Base-by-base conservation (phyloP, 352 stramenopile genomes). In the Globisporangium solare region DNA sequence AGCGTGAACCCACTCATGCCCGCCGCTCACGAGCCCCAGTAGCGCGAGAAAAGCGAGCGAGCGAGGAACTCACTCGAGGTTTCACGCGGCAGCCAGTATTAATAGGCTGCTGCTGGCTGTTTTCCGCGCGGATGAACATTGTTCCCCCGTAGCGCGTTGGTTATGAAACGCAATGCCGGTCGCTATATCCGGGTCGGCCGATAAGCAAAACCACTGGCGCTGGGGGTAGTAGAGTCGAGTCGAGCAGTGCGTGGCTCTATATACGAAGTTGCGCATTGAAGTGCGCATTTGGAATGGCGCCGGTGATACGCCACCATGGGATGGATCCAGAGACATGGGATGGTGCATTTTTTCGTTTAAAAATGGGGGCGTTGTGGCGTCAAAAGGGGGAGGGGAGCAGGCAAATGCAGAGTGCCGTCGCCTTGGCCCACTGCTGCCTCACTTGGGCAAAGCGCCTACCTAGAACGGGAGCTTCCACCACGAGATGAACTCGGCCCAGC, bases 381-480 rank as follows among this genome's bases (percentile, higher is more conserved):
- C 27, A 35, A 35, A 35, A 8, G 27, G 27, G 27, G 3, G n/a
- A n/a, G n/a, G n/a, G n/a, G n/a, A n/a, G n/a, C n/a, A n/a, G n/a
- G n/a, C n/a, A n/a, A 35, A 35, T 8, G 27, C 27, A 35, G 10
- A 35, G 27, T 35, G 27, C 27, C 7, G 27, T 6, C 7, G 27
- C 27, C 27, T 35, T 10, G 27, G 5, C n/a, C n/a, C 51, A 57
- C 40, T 13, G 32, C 31, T 46, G 15, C 31, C 50, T 47, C 46
- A 8, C 2, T 12, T 11, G 4, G 12, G 22, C 21, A 40, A 24
- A 18, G 2, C 8, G 15, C 20, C 61, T 65, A 88, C 20, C 61
- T 65, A 88, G 65, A 86, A 88, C 15, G 77, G 74, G 15, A 79
- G 60, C 76, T 89, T 88, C 80, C 80, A 88, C 77, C 74, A 90